Base-by-base conservation (phyloP, 2,329 filamentous ascomycete genomes). In the Neonectria sp. region DNA sequence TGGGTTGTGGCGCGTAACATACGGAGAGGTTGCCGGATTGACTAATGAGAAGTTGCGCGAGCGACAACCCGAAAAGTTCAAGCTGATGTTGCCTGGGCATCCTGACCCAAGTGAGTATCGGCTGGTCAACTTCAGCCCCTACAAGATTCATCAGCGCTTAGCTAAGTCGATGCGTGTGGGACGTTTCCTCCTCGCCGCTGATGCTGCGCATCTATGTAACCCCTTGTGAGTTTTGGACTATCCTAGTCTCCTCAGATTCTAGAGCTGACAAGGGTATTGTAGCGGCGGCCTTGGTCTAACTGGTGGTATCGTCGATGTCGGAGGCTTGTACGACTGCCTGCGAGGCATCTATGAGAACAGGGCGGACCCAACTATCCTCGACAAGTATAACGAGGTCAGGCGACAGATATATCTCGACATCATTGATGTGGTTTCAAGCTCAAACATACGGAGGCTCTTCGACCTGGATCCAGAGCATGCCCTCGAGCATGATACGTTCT, bases 221-320 rank as follows among this genome's bases (percentile, higher is more conserved):
- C 83, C 84, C 1, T 85, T 71, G 68, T 71, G 24, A 53, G 68
- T 21, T 9, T 17, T 2, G 3, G 12, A 7, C 9, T n/a, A 4
- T 29, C 17, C 31, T 3, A 48, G 15, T 49, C 21, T 8, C 31
- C n/a, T 31, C 21, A 21, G 12, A n/a, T 40, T 21, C 25, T 55
- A 45, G 27, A 27, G 17, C 57, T 45, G 6, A 53, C 13, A 1
- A 27, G 7, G 15, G 4, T 4, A 27, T 56, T 48, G 13, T 13
- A 69, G 86, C 78, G 90, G 90, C 52, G 90, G 90, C 0, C 80
- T 91, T 17, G 90, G 90, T 1, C 85, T 91, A 56, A 91, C 89
- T 0, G 89, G 89, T 6, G 90, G 90, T 0, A 88, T 92, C 61
- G 87, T 89, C n/a, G 90, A 91, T 70, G 84, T 90, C 3, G 89